These are phyloP conservation scores for Globisporangium orthogonon DNA, from an alignment of 352 stramenopile genomes.

Conservation along the genomic window DNA sequence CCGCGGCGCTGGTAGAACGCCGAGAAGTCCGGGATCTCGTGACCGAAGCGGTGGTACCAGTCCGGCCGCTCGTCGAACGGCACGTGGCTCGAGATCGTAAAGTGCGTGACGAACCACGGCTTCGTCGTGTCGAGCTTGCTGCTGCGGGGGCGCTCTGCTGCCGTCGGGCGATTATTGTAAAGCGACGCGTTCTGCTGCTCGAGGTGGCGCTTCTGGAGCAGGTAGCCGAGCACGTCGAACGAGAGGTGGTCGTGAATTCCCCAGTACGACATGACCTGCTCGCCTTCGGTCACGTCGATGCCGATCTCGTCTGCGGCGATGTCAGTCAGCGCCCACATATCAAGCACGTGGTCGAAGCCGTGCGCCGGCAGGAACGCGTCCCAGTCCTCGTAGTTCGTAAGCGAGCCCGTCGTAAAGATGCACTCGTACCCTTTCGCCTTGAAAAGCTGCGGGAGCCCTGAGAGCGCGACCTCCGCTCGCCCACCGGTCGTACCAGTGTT, in stretches of 20 bases:
- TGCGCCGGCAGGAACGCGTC: constrained; percentile 46
- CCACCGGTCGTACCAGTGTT: constrained; percentile 43
- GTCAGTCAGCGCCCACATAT: constrained; percentile 30
- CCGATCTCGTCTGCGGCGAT: constrained; percentile 41
- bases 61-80: constrained; percentile 52
- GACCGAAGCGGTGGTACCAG: constrained; percentile 45
- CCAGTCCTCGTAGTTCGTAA: constrained; percentile 56
- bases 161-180: constrained; percentile 6
- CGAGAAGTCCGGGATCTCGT: constrained; percentile 36
- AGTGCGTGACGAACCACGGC: constrained; percentile 59
- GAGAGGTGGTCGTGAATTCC: constrained; percentile 65
- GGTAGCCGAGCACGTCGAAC: constrained; percentile 44
- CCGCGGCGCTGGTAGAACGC: constrained; percentile 29
- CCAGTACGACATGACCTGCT: constrained; percentile 61
- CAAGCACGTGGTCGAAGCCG: constrained; percentile 48
- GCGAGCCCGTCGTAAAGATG: constrained; percentile 54
- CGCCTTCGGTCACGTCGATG: constrained; percentile 38
- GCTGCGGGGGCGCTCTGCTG: constrained; percentile 13
- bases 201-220: constrained; percentile 30
- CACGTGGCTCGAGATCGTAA: constrained; percentile 71
- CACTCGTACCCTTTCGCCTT: constrained; percentile 52
- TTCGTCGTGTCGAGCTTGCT: constrained; percentile 13
- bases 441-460: constrained; percentile 52
- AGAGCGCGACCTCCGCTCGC: constrained; percentile 23
- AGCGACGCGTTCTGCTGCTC: constrained; percentile 8